A percentile compares a stretch with the other conserved stretches of the same genome.
phyloP scores from a whole-genome alignment of 257 asterid species.

The Solanum etuberosum region DNA sequence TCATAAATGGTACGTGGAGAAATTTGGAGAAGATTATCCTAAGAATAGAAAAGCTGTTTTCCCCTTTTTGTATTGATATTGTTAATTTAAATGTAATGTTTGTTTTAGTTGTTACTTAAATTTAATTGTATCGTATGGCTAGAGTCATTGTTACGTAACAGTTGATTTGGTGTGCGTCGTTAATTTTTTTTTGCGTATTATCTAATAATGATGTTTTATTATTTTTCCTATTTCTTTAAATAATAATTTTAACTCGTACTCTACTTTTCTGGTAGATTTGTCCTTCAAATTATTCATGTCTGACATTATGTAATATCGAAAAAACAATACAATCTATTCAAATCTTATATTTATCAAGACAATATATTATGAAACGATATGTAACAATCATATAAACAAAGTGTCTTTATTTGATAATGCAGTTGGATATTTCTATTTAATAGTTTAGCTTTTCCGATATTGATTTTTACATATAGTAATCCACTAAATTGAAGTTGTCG shows the following conservation, averaged over 20 bases:
- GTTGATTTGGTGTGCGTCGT: accelerated
- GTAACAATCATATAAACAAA: no score
- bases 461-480: no score
- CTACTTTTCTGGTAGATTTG: accelerated
- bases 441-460: no score
- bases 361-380: no score
- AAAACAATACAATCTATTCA: background rate
- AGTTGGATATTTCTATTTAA: background rate
- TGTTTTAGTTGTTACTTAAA: background rate
- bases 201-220: background rate
- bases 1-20: slow-evolving; percentile 60
- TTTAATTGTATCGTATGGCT: background rate
- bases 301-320: background rate
- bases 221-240: no score
- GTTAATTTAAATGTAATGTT: background rate
- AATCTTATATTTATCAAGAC: no score
- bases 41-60: slow-evolving; percentile 38
- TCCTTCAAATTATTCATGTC: no score
- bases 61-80: slow-evolving; percentile 37
- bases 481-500: background rate
- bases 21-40: slow-evolving; percentile 75
- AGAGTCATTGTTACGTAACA: no score
- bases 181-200: no score
- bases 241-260: no score
- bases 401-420: no score